These are phyloP conservation scores for Lycium ferocissimum DNA, from an alignment of 257 asterid species.

Conservation along the genomic window DNA sequence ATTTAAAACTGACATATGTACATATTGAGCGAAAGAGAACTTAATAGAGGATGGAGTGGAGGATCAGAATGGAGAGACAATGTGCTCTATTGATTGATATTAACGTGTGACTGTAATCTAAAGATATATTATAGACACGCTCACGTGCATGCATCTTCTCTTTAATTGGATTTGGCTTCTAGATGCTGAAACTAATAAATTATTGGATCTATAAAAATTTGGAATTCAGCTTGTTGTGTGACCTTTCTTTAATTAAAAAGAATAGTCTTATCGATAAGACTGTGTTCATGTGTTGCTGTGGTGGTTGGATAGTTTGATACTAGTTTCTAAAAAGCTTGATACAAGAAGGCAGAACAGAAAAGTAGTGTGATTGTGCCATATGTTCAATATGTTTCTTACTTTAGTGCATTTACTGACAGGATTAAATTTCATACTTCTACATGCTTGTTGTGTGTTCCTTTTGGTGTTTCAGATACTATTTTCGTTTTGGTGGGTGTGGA, in stretches of 20 bases:
- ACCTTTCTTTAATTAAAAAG: neutral
- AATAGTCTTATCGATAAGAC: neutral
- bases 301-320: neutral
- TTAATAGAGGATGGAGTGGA: neutral
- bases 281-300: neutral
- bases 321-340: neutral
- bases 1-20: neutral
- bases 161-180: neutral
- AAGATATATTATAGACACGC: neutral
- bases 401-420: neutral
- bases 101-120: neutral
- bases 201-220: neutral
- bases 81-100: neutral
- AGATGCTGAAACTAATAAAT: neutral
- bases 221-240: conserved; percentile 11
- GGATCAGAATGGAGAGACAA: neutral
- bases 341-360: neutral
- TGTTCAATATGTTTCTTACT: neutral
- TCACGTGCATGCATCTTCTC: neutral
- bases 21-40: neutral
- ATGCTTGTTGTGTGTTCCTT: neutral
- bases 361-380: neutral
- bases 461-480: neutral
- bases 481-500: neutral
- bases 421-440: neutral